Percentiles rank a stretch among this genome's conserved stretches.
These are phyloP conservation scores for Sporothrix protearum DNA, from an alignment of 2,329 filamentous ascomycete species.

Conservation along the genomic window DNA sequence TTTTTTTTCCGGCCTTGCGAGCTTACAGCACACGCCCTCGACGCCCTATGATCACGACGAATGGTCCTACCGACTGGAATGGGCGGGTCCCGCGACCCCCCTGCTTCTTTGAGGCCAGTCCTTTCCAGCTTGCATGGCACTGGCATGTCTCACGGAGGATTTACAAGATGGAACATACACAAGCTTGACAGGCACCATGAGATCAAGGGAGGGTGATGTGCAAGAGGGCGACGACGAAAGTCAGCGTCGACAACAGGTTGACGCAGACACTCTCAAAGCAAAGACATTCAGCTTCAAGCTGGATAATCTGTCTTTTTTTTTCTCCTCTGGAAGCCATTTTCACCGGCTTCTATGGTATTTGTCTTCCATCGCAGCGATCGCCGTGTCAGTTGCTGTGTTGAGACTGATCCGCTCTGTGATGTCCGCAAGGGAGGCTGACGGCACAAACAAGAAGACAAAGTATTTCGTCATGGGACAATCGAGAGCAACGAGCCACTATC, in stretches of 20 bases:
- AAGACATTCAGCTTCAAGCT: background rate
- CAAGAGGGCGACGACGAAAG: too few relatives aligned
- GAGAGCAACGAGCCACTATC: too few relatives aligned
- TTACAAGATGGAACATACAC: background rate
- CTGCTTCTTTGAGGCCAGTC: background rate
- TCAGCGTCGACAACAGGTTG: background rate
- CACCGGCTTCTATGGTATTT: background rate
- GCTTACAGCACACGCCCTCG: too few relatives aligned
- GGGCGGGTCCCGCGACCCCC: too few relatives aligned
- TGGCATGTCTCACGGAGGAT: constrained; percentile 5
- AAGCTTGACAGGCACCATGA: background rate
- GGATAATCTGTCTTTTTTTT: too few relatives aligned
- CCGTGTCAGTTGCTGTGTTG: background rate
- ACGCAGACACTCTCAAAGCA: background rate
- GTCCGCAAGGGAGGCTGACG: background rate
- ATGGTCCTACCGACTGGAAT: background rate
- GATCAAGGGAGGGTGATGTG: background rate
- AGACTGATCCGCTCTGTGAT: background rate
- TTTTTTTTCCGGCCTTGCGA: background rate
- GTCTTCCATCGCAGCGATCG: constrained; percentile 9
- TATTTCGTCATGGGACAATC: background rate
- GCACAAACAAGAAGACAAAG: background rate
- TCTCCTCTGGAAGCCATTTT: background rate
- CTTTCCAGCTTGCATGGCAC: constrained; percentile 13
- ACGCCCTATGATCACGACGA: background rate